Evolutionary conservation across 768 basidiomycete species (phyloP).

Genomic region (Pleurotus cornucopiae): DNA sequence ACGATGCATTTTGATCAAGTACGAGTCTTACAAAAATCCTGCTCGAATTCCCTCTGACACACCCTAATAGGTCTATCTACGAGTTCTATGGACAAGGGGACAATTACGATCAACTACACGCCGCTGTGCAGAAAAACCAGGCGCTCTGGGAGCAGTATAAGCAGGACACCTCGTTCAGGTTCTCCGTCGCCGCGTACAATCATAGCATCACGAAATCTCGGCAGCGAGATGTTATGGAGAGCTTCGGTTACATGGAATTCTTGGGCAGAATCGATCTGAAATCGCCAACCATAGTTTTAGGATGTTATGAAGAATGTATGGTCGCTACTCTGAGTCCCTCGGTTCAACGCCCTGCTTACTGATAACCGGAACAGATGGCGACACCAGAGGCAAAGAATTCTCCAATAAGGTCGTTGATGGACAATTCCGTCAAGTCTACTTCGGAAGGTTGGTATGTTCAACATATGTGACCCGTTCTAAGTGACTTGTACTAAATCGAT

Average conservation of each 20-base stretch:
- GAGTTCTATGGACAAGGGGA: constrained; percentile 73
- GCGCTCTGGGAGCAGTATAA: constrained; percentile 57
- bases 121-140: constrained; percentile 36
- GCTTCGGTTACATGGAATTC: constrained; percentile 83
- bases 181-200: constrained; percentile 70
- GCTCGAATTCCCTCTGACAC: neutral
- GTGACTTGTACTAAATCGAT: neutral
- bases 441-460: constrained; percentile 79
- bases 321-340: neutral
- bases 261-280: constrained; percentile 80
- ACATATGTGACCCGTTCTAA: neutral
- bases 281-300: constrained; percentile 66
- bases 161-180: constrained; percentile 73
- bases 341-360: constrained; percentile 16
- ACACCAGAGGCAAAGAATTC: constrained; percentile 37
- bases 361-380: constrained; percentile 35
- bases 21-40: constrained; percentile 3
- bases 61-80: constrained; percentile 57
- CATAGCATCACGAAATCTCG: constrained; percentile 67
- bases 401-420: constrained; percentile 47
- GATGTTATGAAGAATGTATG: constrained; percentile 84
- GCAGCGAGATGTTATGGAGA: constrained; percentile 66
- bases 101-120: constrained; percentile 70
- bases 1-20: constrained; percentile 86
- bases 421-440: constrained; percentile 68